Base-by-base conservation (phyloP, 75 land plant genomes). In the Selaginella moellendorffii region DNA sequence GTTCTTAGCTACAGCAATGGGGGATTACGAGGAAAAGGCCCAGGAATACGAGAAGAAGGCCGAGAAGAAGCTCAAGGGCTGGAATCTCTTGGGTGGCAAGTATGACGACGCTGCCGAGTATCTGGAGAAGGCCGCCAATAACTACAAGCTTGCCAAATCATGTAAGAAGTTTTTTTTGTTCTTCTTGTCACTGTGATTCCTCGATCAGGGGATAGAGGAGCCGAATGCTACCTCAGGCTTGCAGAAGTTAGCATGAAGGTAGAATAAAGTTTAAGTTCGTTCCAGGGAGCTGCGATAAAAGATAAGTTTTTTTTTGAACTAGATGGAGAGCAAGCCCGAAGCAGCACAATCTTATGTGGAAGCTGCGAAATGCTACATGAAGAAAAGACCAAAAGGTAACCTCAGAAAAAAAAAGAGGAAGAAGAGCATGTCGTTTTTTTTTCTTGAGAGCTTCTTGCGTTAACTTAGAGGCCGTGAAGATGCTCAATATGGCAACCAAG, bases 281-380 rank as follows among this genome's bases (percentile, higher is more conserved):
- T 21, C 59, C n/a, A n/a, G n/a, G n/a, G n/a, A n/a, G n/a, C n/a
- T n/a, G n/a, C n/a, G n/a, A n/a, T n/a, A n/a, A 56, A 56, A 25
- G 2, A 56, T 56, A 56, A 2, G 2, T 8, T 9, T 56, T 2
- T 8, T 56, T 56, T 2, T 62, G 5, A 5, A 36, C 19, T 76
- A 92, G 97, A 61, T 83, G 71, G 96, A 92, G 9, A 92, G 97
- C 80, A 92, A 85, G 70, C 83, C 80, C 73, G 85, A 82, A 73
- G 93, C 83, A 53, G 83, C 84, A 14, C 68, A 76, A 31, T 81
- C 85, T 42, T 88, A 77, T 74, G 90, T 79, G 5, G 84, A 84
- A 72, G 87, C 90, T 23, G 84, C 87, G 36, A 79, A 76, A 31
- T 81, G 82, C 63, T 84, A 81, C 72, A 86, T 83, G 76, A 86